Evolutionary conservation across 768 basidiomycete species (phyloP).

Genomic region (Xerocomus brunneocitrinus): DNA sequence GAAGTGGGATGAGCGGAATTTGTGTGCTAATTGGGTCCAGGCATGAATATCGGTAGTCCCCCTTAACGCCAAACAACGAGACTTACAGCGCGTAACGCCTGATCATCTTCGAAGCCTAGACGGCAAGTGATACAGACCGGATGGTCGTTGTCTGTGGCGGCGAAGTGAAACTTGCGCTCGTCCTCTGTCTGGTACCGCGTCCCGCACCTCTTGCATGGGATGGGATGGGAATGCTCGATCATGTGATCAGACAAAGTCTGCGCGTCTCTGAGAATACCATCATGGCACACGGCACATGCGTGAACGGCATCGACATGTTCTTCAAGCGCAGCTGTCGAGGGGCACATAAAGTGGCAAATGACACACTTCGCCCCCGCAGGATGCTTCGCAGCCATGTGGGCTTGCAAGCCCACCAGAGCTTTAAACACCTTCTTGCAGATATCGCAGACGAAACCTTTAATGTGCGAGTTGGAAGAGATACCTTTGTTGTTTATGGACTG

Average conservation of each 20-base stretch:
- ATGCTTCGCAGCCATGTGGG: slow-evolving; percentile 24
- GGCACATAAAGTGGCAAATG: slow-evolving; percentile 23
- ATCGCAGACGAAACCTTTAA: slow-evolving; percentile 14
- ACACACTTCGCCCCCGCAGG: slow-evolving; percentile 17
- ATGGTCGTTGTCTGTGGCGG: slow-evolving; percentile 33
- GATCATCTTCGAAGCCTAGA: slow-evolving; percentile 34
- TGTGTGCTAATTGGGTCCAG: slow-evolving; percentile 15
- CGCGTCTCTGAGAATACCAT: slow-evolving; percentile 27
- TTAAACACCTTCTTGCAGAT: slow-evolving; percentile 24
- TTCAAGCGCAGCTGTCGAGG: slow-evolving; percentile 22
- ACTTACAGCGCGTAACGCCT: slow-evolving; percentile 28
- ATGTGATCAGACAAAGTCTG: slow-evolving; percentile 27
- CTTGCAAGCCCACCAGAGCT: slow-evolving; percentile 18
- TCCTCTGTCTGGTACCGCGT: slow-evolving; percentile 35
- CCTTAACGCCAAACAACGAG: slow-evolving; percentile 2
- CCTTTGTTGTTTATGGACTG: slow-evolving; percentile 11
- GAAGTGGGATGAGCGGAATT: slow-evolving; percentile 12
- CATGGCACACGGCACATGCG: slow-evolving; percentile 25
- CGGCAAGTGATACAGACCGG: slow-evolving; percentile 33
- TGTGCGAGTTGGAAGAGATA: neutral
- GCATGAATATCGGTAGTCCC: slow-evolving; percentile 7
- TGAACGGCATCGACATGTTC: slow-evolving; percentile 26
- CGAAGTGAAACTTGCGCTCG: slow-evolving; percentile 35
- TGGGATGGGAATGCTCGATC: slow-evolving; percentile 24
- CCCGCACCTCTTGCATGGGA: slow-evolving; percentile 27